Evolutionary conservation across 2,329 filamentous ascomycete genomes (phyloP).

Genomic region (Fusarium piperis): DNA sequence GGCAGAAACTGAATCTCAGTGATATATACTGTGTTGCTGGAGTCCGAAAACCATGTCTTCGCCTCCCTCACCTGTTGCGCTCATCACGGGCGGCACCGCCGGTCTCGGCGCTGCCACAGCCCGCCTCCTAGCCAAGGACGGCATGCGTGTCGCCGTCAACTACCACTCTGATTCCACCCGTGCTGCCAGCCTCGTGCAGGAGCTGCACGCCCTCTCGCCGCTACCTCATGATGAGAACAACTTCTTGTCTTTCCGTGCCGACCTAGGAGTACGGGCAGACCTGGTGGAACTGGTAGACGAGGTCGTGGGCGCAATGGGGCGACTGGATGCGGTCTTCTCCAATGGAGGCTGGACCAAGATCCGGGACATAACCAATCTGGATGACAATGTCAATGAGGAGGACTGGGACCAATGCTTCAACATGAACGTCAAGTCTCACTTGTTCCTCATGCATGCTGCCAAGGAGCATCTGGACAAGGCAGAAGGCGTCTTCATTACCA

Average conservation of each 20-base stretch:
- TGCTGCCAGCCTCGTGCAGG: conserved; percentile 66
- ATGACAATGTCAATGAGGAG: conserved; percentile 64
- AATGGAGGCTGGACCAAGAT: conserved; percentile 71
- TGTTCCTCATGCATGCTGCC: conserved; percentile 68
- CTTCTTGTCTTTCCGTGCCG: conserved; percentile 69
- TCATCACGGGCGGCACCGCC: conserved; percentile 65
- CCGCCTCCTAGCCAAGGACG: conserved; percentile 73
- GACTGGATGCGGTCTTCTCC: conserved; percentile 80
- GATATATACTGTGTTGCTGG: neutral
- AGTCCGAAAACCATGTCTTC: neutral
- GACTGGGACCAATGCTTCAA: conserved; percentile 69
- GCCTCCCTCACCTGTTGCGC: conserved; percentile 42
- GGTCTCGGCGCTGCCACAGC: conserved; percentile 77
- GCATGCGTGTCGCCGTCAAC: conserved; percentile 78
- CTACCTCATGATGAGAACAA: conserved; percentile 32
- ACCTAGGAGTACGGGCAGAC: conserved; percentile 69
- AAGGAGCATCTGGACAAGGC: conserved; percentile 63
- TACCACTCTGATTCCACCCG: conserved; percentile 70
- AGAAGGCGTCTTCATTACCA: conserved; percentile 71
- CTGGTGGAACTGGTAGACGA: conserved; percentile 68
- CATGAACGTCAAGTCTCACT: conserved; percentile 70
- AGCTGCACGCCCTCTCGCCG: conserved; percentile 61
- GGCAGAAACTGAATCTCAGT: neutral
- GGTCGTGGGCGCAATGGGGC: conserved; percentile 64
- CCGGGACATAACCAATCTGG: conserved; percentile 56